Evolutionary conservation across 306 rosid genomes (phyloP), one percentile per base, ranked within the genome.

Genomic region (Quercus dentata): DNA sequence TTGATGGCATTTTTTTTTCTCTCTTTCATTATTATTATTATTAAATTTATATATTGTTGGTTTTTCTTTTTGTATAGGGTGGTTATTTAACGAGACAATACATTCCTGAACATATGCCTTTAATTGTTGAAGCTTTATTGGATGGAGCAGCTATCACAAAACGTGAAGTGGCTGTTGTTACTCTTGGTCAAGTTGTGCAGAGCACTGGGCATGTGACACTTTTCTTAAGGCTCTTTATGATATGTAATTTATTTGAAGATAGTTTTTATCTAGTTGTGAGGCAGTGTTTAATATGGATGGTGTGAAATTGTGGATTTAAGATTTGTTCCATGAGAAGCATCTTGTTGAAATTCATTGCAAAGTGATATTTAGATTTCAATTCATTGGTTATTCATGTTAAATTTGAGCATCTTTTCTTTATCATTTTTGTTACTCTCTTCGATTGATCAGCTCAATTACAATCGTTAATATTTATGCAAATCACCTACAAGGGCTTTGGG

Each of bases 171-270:
- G 98, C 99, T 77, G 97, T 95, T 57, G 84, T 92, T 79, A 95
- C 97, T 15, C 98, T 95, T 11, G 99, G 99, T 86, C 97, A 95
- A 90, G 98, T 95, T 86, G 98, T 93, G 74, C 98, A 95, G 80
- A 95, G 99, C 92, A 95, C 99, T 51, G 99, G 98, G 98, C 90
- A 90, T 75, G 85, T 27, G 33, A 51, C 78, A 56, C 74, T 63
- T 68, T 69, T 75, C 68, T 76, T 27, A 25, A 54, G 44, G 73
- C 83, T 33, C 30, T 28, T 31, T 68, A 51, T 72, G 46, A 17
- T 56, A 8, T 71, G 27, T 78, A n/a, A 17, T 41, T 73, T 57
- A 41, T 78, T 14, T 49, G 46, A 44, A 21, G 27, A 23, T 67
- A 1, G 12, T 31, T 56, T 46, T 21, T 33, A 62, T 25, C 41